Evolutionary conservation across 2,329 filamentous ascomycete species (phyloP).

Genomic region (Magnaporthiopsis rhizophila): DNA sequence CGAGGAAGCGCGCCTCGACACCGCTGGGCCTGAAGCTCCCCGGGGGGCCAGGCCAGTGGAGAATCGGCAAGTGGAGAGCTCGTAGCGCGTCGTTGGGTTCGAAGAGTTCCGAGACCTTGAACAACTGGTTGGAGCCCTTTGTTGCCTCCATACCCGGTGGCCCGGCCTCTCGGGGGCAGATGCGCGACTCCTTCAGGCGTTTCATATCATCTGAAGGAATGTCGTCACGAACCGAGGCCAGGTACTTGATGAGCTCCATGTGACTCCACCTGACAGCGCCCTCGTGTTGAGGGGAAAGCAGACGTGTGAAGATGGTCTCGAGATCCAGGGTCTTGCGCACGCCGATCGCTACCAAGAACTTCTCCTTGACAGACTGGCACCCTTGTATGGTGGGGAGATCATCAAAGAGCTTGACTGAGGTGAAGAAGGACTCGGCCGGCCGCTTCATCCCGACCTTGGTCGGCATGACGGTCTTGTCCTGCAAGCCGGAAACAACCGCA

Average conservation of each 20-base stretch:
- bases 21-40: constrained; percentile 57
- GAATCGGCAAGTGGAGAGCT: constrained; percentile 61
- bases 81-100: constrained; percentile 68
- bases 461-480: constrained; percentile 68
- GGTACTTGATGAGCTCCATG: constrained; percentile 88
- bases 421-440: constrained; percentile 82
- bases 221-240: constrained; percentile 81
- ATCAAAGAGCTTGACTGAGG: constrained; percentile 88
- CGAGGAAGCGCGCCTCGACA: constrained; percentile 67
- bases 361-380: constrained; percentile 78
- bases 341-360: constrained; percentile 73
- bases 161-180: constrained; percentile 71
- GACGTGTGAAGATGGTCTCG: constrained; percentile 82
- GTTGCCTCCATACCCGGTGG: constrained; percentile 46
- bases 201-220: constrained; percentile 78
- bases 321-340: constrained; percentile 94
- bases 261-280: constrained; percentile 67
- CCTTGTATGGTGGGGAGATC: constrained; percentile 77
- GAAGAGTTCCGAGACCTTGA: constrained; percentile 71
- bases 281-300: constrained; percentile 51
- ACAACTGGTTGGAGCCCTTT: constrained; percentile 45
- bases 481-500: constrained; percentile 56
- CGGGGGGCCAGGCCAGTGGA: constrained; percentile 69
- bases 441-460: constrained; percentile 86
- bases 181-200: constrained; percentile 66